Evolutionary conservation across 305 asterid genomes (phyloP), one percentile per base, ranked within the genome.

Genomic region (Fraxinus sp.): DNA sequence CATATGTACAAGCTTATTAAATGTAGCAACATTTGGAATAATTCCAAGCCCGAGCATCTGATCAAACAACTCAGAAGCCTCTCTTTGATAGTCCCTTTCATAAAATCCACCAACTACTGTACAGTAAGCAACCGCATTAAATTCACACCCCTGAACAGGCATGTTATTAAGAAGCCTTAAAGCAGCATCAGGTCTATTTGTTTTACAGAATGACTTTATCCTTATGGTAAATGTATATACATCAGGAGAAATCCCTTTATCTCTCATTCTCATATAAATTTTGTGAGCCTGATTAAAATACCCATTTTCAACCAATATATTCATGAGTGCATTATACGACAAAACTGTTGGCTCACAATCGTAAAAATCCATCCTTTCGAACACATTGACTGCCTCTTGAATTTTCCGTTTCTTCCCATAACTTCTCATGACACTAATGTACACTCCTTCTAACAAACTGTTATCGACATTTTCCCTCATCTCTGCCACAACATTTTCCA

Each of bases 321-420:
- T 96, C 99, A 94, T 93, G 18, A 96, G 87, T 3, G 88, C 92
- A 78, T 96, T 96, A 85, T 91, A 91, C 5, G 98, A 92, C 55
- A 71, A 85, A 46, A 93, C 89, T 0, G 97, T 90, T 0, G 97
- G 95, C 66, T 90, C 91, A 79, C 98, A 96, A 16, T 89, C 83
- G 87, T 91, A 96, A 80, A 96, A 94, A 76, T 94, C 98, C 98
- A 94, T 93, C 85, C 95, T 91, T 82, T 96, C 98, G 74, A 96
- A 96, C 89, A 93, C 92, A 86, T 92, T 78, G 59, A 91, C 97
- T 0, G 98, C 98, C 74, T 91, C 93, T 85, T 94, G 95, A 86
- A 94, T 82, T 86, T 83, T 94, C 77, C 88, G 89, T 78, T 85
- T 91, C 90, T 87, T 91, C 8, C 98, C 99, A 85, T 96, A 96